phyloP scores from a whole-genome alignment of 2,329 filamentous ascomycete species.

The Aureobasidium sp. region DNA sequence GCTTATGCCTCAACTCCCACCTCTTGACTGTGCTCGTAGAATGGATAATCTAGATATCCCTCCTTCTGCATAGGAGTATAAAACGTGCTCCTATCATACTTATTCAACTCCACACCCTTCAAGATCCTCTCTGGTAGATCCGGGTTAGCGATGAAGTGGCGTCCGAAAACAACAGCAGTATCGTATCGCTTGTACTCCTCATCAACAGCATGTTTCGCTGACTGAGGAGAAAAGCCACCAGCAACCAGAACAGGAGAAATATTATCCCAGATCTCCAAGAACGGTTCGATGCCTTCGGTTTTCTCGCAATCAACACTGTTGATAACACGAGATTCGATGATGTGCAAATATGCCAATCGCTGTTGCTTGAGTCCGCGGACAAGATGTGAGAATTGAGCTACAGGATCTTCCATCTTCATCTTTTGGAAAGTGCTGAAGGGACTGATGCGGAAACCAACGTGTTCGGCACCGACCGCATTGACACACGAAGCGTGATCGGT shows the following conservation, averaged over 20 bases:
- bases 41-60: conserved; percentile 39
- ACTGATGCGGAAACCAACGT: conserved; percentile 51
- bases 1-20: background rate
- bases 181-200: conserved; percentile 38
- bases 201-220: conserved; percentile 30
- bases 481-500: conserved; percentile 47
- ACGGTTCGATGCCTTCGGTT: conserved; percentile 37
- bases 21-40: conserved; percentile 21
- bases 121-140: conserved; percentile 41
- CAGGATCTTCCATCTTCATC: conserved; percentile 56
- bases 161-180: conserved; percentile 42
- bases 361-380: conserved; percentile 45
- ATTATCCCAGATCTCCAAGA: conserved; percentile 40
- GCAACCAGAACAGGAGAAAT: conserved; percentile 42
- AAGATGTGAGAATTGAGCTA: conserved; percentile 57
- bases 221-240: conserved; percentile 36
- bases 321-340: conserved; percentile 52
- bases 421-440: conserved; percentile 57
- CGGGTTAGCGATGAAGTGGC: conserved; percentile 45
- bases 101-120: conserved; percentile 36
- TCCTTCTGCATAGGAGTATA: conserved; percentile 34
- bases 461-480: conserved; percentile 46
- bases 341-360: conserved; percentile 54
- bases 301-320: conserved; percentile 37
- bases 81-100: conserved; percentile 41